Base-by-base conservation (phyloP, 2,329 filamentous ascomycete genomes). In the Botrytis cinerea region DNA sequence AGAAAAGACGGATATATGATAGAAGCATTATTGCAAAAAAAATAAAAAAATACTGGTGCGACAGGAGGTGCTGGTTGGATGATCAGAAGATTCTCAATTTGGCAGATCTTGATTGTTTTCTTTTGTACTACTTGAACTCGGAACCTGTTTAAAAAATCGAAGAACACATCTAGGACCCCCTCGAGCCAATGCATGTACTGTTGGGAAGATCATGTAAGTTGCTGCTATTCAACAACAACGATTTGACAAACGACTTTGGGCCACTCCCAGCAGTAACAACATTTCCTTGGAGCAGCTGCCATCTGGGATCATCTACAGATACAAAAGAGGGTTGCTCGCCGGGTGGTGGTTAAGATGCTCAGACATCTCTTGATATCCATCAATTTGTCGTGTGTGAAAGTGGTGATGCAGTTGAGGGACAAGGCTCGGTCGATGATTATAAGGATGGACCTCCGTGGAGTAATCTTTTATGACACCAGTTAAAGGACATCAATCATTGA, bases 341-440 rank as follows among this genome's bases (percentile, higher is more conserved):
- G 51, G 28, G 2, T 1, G 51, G n/a, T 4, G 7, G 18, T 57
- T 14, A 18, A 28, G 51, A 14, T 28, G 2, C n/a, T 57, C n/a
- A 28, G n/a, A 6, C 3, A 57, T 57, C n/a, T 57, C n/a, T 28
- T 18, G n/a, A 9, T 57, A 57, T 4, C 78, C 74, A 73, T 85
- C 80, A 67, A 87, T 83, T 64, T 85, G 76, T 79, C 73, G 79
- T 83, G 70, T 74, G 79, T 76, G 75, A 66, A 75, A 59, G 75
- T 74, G 62, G 78, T 28, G 78, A 91, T 84, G 68, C 87, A 85
- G 81, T 91, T 91, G 78, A 91, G 87, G 74, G 86, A 84, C 45
- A 81, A 79, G 9, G 89, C 87, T 0, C 88, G 87, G 81, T 89
- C 87, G 79, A 91, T 84, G 1, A 88, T 90, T 40, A 90, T 85